Percentiles rank a stretch among this genome's conserved stretches.
Conservation (phyloP, 1,284 basidiomycete species). For the Retiboletus flavoniger region DNA sequence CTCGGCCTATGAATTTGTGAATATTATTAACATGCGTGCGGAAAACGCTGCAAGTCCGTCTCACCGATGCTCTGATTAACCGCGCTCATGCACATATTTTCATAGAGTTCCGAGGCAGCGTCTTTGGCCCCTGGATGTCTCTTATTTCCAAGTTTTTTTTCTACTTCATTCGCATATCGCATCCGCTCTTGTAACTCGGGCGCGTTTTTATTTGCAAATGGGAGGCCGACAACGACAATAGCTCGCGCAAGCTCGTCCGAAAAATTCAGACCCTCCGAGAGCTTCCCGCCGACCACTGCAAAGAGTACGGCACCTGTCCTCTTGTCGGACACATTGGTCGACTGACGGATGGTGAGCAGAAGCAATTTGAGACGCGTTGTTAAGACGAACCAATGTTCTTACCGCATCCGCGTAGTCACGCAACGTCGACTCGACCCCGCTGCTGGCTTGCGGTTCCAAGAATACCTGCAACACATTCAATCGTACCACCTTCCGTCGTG, state of each 20-base stretch:
- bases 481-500: not conserved
- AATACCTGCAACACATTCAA: slow-evolving; percentile 60
- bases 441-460: slow-evolving; percentile 80
- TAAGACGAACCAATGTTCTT: slow-evolving; percentile 36
- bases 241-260: slow-evolving; percentile 85
- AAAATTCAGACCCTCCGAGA: slow-evolving; percentile 98
- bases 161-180: slow-evolving; percentile 73
- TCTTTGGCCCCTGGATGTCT: slow-evolving; percentile 53
- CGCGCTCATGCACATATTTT: slow-evolving; percentile 94
- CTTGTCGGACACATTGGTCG: slow-evolving; percentile 28
- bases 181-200: slow-evolving; percentile 90
- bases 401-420: slow-evolving; percentile 73
- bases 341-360: slow-evolving; percentile 12
- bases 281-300: slow-evolving; percentile 94
- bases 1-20: slow-evolving; percentile 59
- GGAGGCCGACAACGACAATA: slow-evolving; percentile 88
- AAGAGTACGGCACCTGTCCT: slow-evolving; percentile 75
- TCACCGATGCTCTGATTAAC: slow-evolving; percentile 96
- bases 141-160: slow-evolving; percentile 39
- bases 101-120: slow-evolving; percentile 82
- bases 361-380: not conserved
- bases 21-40: not conserved
- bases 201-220: slow-evolving; percentile 91
- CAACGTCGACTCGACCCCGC: slow-evolving; percentile 76
- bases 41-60: slow-evolving; percentile 18